A percentile compares a stretch with the other conserved stretches of the same genome.
phyloP scores from a whole-genome alignment of 176 grass and related monocot species.

The Musa acuminata region DNA sequence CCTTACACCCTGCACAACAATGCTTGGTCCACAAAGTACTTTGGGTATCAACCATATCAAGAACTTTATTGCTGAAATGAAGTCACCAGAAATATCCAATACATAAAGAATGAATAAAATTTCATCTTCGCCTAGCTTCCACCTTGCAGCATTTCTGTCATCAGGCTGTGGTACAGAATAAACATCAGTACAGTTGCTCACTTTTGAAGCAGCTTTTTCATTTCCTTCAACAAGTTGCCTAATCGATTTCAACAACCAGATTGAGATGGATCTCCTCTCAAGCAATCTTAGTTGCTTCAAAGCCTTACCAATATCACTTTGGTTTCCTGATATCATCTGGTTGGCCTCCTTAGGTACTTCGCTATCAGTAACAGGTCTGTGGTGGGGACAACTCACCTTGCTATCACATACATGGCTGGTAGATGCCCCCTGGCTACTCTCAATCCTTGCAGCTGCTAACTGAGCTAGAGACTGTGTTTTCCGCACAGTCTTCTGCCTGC shows the following conservation, averaged over 20 bases:
- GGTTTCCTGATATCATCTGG: conserved; percentile 33
- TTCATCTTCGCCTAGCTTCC: conserved; percentile 82
- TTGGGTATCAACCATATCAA: conserved; percentile 78
- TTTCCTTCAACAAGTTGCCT: conserved; percentile 83
- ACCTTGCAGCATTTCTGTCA: conserved; percentile 44
- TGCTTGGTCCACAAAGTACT: conserved; percentile 46
- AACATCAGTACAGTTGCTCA: conserved; percentile 39
- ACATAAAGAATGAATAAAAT: conserved; percentile 77
- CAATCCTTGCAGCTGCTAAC: conserved; percentile 78
- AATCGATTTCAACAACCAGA: conserved; percentile 85
- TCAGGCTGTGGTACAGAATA: conserved; percentile 35
- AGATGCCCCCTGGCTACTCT: conserved; percentile 91
- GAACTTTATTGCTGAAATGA: conserved; percentile 61
- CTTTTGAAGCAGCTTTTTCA: conserved; percentile 53
- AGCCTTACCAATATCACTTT: conserved; percentile 62
- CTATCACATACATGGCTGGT: conserved; percentile 97
- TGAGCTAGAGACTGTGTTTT: conserved; percentile 95
- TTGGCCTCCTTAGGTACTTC: conserved; percentile 61
- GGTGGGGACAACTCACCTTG: conserved; percentile 76
- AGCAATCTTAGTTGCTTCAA: conserved; percentile 80
- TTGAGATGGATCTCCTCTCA: conserved; percentile 77
- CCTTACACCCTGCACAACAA: conserved; percentile 41
- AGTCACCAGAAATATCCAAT: conserved; percentile 86
- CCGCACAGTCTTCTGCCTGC: conserved; percentile 60
- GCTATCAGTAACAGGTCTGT: conserved; percentile 51